Percentiles rank a stretch among this genome's conserved stretches.
Evolutionary conservation across 169 alveolate species (phyloP).

Genomic region (Plasmodium ovale): DNA sequence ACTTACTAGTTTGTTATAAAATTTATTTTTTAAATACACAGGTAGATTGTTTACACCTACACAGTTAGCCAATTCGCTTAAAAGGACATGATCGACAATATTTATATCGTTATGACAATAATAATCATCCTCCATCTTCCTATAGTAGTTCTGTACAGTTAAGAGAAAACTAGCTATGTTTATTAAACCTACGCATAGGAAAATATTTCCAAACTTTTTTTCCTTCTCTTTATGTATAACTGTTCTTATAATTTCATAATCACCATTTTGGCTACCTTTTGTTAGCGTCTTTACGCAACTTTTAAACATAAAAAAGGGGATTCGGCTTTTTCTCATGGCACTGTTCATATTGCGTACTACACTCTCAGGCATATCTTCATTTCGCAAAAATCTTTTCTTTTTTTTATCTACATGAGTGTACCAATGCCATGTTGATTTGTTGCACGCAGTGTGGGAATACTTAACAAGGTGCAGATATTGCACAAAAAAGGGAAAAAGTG

Average conservation of each 20-base stretch:
- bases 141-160: conserved; percentile 36
- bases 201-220: conserved; percentile 45
- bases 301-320: neutral
- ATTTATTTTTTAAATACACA: conserved; percentile 50
- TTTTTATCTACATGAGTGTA: neutral
- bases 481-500: no score
- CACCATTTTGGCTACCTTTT: conserved; percentile 7
- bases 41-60: conserved; percentile 48
- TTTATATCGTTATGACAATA: conserved; percentile 22
- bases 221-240: conserved; percentile 17
- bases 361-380: neutral
- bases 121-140: conserved; percentile 18
- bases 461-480: neutral
- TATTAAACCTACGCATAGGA: conserved; percentile 31
- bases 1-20: conserved; percentile 24
- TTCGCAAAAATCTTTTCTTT: neutral
- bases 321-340: neutral
- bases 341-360: conserved; percentile 10
- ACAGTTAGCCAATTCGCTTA: conserved; percentile 19
- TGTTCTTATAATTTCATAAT: conserved; percentile 35
- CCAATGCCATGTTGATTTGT: neutral
- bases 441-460: neutral
- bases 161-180: conserved; percentile 32
- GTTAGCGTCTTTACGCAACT: conserved; percentile 11
- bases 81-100: conserved; percentile 37